Conservation (phyloP, 164 flowering plant species). For the Aristolochia fimbriata region DNA sequence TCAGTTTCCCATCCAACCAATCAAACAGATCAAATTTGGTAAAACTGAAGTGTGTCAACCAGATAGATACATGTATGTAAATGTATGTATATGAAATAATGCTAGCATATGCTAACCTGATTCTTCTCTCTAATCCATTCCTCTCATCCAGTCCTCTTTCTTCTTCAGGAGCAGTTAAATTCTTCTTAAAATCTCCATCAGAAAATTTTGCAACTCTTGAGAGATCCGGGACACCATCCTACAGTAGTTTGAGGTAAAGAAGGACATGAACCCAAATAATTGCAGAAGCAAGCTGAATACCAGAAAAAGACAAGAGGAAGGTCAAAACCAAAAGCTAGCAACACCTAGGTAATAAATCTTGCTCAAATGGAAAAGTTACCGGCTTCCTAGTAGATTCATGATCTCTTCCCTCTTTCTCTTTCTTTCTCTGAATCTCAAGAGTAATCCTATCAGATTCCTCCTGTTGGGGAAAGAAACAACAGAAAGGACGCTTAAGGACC, state of each 20-base stretch:
- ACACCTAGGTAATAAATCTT: constrained; percentile 22
- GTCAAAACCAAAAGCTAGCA: constrained; percentile 42
- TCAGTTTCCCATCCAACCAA: no score
- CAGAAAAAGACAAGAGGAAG: constrained; percentile 50
- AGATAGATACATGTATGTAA: neutral
- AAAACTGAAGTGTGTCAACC: neutral
- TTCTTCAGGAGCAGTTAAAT: constrained; percentile 22
- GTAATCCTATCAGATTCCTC: constrained; percentile 64
- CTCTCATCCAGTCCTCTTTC: constrained; percentile 31
- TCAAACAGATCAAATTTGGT: no score
- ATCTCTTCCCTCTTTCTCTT: constrained; percentile 47
- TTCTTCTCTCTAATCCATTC: constrained; percentile 45
- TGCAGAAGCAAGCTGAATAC: constrained; percentile 98
- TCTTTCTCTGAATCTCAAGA: constrained; percentile 62
- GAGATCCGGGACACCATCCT: constrained; percentile 50
- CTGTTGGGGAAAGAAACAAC: constrained; percentile 16
- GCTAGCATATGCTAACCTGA: constrained; percentile 31
- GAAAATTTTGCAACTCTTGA: constrained; percentile 18
- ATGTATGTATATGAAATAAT: neutral
- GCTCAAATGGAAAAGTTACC: constrained; percentile 50
- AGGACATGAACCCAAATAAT: constrained; percentile 99
- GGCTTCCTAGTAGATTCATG: constrained; percentile 40
- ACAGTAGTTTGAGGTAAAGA: constrained; percentile 99
- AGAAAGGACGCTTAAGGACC: neutral
- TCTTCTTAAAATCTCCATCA: constrained; percentile 26